Evolutionary conservation across 2,329 filamentous ascomycete genomes (phyloP), one percentile per base, ranked within the genome.

Genomic region (Sporothrix variecibatus): DNA sequence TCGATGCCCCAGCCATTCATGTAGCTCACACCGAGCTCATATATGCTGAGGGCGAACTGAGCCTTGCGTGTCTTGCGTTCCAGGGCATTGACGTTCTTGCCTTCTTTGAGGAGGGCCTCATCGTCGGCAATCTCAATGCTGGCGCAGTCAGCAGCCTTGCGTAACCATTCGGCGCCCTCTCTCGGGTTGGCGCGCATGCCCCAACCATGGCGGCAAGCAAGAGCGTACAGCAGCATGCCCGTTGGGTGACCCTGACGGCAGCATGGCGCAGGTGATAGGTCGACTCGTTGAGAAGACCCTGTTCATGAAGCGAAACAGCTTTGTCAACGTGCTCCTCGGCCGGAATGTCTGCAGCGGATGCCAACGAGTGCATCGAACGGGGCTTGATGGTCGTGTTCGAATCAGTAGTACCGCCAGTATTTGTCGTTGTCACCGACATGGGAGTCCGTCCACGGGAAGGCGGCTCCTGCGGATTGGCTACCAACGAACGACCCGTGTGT

Each of bases 1-100:
- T 95, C 91, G 53, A 97, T 97, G 20, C 96, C 96, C 96, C 96
- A 99, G 5, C 96, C 96, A 79, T 99, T 98, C 90, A 98, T 94
- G 81, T 98, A 95, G 80, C 94, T 97, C 34, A 98, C 94, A 3
- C 96, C 96, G 31, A 99, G 87, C 83, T 99, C 96, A 79, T 99
- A 99, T 72, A 98, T 95, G 79, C 94, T 96, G 62, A 98, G 87
- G 0, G 95, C 96, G 81, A 98, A 97, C 79, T 98, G 95, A 12
- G 95, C 95, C 79, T 94, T 94, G 76, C 94, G 91, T 6, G 93
- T 92, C 82, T 95, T 96, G 78, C 90, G 89, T 81, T 95, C 93
- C 38, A 89, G 79, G 7, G 90, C 81, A 81, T 94, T 90, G 0
- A 91, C 87, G 12, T 85, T 82, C 83, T 92, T 90, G 75, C 91